phyloP scores from a whole-genome alignment of 495 filamentous ascomycete genomes.

The Aspergillus bertholletiae region DNA sequence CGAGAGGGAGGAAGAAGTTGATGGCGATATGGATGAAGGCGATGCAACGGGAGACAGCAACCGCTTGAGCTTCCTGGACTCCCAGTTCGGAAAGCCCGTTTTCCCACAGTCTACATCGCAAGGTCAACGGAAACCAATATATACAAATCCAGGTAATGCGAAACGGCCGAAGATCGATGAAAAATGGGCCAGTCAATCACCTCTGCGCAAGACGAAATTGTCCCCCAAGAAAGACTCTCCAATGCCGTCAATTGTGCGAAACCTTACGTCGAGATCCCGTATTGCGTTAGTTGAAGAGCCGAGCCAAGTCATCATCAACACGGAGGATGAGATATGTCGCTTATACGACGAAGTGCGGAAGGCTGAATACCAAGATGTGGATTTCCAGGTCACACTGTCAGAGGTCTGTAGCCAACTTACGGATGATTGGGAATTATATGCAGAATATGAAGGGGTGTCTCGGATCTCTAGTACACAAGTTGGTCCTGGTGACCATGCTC shows the following conservation, averaged over 20 bases:
- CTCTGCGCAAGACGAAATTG: constrained; percentile 33
- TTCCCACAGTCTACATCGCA: constrained; percentile 12
- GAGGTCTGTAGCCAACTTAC: constrained; percentile 52
- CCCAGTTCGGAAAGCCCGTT: constrained; percentile 26
- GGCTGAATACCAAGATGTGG: constrained; percentile 48
- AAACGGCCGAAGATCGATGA: constrained; percentile 46
- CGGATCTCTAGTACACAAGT: constrained; percentile 48
- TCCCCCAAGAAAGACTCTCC: constrained; percentile 47
- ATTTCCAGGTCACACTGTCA: constrained; percentile 52
- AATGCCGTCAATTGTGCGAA: constrained; percentile 46
- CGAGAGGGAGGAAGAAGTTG: constrained; percentile 36
- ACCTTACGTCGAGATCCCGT: constrained; percentile 33
- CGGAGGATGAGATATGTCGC: constrained; percentile 37
- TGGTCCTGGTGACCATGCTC: constrained; percentile 58
- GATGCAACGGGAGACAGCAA: constrained; percentile 20
- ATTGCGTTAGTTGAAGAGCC: constrained; percentile 37
- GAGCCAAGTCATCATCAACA: constrained; percentile 41
- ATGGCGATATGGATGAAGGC: constrained; percentile 31
- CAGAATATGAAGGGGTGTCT: constrained; percentile 36
- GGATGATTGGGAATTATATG: constrained; percentile 54
- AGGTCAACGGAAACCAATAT: constrained; percentile 36
- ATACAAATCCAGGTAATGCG: constrained; percentile 38
- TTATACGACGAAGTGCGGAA: constrained; percentile 57
- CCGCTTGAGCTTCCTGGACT: constrained; percentile 33
- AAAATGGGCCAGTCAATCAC: constrained; percentile 35